Conservation (phyloP, 2,329 filamentous ascomycete genomes). For the Penicillium vulpinum region DNA sequence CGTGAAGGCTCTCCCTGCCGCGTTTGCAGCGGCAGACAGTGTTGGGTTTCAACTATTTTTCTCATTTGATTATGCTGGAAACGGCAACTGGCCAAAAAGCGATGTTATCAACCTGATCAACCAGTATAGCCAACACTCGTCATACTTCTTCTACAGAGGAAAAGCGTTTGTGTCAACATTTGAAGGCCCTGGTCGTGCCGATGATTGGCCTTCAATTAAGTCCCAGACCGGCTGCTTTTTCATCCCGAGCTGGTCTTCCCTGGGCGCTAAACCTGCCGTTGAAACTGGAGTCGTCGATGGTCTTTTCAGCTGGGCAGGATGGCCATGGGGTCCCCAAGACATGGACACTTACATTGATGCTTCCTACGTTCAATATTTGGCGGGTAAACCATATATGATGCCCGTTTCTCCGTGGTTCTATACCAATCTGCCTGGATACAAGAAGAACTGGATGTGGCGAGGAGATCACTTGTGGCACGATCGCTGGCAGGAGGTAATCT, state of each 20-base stretch:
- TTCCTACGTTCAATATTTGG: neutral
- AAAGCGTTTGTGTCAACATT: constrained; percentile 46
- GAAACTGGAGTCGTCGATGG: neutral
- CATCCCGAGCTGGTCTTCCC: constrained; percentile 48
- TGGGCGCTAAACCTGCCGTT: neutral
- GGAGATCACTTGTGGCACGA: constrained; percentile 61
- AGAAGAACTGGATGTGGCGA: constrained; percentile 64
- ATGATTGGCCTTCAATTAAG: constrained; percentile 50
- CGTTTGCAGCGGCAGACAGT: neutral
- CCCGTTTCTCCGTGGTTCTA: constrained; percentile 57
- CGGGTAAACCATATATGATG: constrained; percentile 49
- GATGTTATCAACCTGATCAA: constrained; percentile 28
- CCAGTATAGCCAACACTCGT: constrained; percentile 21
- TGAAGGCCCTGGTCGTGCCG: constrained; percentile 43
- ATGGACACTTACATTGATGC: constrained; percentile 3
- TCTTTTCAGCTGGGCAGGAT: neutral
- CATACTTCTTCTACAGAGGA: constrained; percentile 30
- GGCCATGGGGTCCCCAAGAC: neutral
- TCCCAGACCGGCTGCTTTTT: constrained; percentile 35
- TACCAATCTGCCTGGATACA: constrained; percentile 57
- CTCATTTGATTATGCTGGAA: constrained; percentile 41
- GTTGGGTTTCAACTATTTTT: constrained; percentile 38
- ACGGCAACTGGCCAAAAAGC: constrained; percentile 30
- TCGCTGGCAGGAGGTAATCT: constrained; percentile 50
- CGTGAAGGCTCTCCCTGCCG: neutral